Evolutionary conservation across 441 rosid species (phyloP).

Genomic region (Populus hybrid): DNA sequence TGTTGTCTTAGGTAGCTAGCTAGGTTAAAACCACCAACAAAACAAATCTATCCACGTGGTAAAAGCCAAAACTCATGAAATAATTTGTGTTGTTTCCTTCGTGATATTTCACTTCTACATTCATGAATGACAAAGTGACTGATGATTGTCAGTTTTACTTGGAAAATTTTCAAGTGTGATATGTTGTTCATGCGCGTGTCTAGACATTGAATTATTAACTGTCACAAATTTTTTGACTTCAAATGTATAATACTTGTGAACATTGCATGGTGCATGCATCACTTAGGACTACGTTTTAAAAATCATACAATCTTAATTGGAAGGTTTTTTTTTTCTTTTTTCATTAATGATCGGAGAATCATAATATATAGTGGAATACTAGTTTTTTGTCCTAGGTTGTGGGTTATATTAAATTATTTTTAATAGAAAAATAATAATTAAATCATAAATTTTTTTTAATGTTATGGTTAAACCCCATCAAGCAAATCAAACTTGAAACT

Average conservation of each 20-base stretch:
- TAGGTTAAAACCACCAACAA: neutral
- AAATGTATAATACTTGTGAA: neutral
- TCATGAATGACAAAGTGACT: too few species aligned
- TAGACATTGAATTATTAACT: neutral
- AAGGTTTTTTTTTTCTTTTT: neutral
- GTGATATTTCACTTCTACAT: too few species aligned
- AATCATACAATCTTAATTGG: neutral
- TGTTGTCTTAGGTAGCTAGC: neutral
- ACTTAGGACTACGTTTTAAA: neutral
- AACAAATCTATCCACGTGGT: neutral
- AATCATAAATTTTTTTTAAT: rapidly evolving
- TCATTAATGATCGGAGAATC: neutral
- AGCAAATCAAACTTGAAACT: too few species aligned
- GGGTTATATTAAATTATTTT: too few species aligned
- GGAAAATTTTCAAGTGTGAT: too few species aligned
- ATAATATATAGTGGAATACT: neutral
- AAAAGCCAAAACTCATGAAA: neutral
- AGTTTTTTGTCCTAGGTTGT: too few species aligned
- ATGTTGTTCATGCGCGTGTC: neutral
- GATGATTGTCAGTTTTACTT: too few species aligned
- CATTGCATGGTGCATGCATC: neutral
- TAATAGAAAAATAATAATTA: too few species aligned
- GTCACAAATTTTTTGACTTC: neutral
- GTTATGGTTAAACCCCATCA: too few species aligned
- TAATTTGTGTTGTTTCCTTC: neutral